Evolutionary conservation across 306 rosid species (phyloP), one percentile per base, ranked within the genome.

Genomic region (Casuarina cunninghamiana): DNA sequence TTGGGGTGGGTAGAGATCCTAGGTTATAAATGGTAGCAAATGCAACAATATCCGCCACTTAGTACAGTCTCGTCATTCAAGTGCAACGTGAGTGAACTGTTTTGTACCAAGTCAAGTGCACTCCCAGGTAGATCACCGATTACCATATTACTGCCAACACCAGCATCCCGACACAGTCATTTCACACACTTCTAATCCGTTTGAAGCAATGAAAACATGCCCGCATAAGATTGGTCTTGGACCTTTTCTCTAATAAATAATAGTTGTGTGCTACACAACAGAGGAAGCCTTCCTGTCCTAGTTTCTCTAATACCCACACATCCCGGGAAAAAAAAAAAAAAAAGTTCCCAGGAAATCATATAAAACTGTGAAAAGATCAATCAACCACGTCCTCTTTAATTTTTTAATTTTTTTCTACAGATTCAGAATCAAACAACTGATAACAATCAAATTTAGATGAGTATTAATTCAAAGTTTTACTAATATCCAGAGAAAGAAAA

Each of bases 401-500:
- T 13, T 51, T 71, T 71, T 77, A 61, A 77, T n/a, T 69, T 53
- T 44, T 44, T 44, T 44, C 8, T 44, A 45, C 49, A 6, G 50
- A 46, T 46, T 46, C 50, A 46, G 50, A 46, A 57, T 55, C 1
- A 26, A 10, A 55, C 7, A 55, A 19, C 62, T 5, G 9, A 55
- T 55, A 55, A 17, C 9, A 55, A 17, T 55, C 19, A 55, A 37
- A 26, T 60, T 12, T 60, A 11, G 15, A 32, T 2, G 67, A 32
- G 32, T 60, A 37, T 12, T 13, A 35, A 11, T 2, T 35, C 41
- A 44, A 75, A 80, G 53, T 13, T 71, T 32, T 35, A 43, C 26
- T 26, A 63, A 41, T 57, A 72, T 71, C 76, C 70, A 73, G 37
- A 67, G 76, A 11, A 13, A 17, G 54, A 62, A 48, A 46, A 37